These are phyloP conservation scores for Fusarium musae DNA, from an alignment of 2,329 filamentous ascomycete genomes.

Conservation along the genomic window DNA sequence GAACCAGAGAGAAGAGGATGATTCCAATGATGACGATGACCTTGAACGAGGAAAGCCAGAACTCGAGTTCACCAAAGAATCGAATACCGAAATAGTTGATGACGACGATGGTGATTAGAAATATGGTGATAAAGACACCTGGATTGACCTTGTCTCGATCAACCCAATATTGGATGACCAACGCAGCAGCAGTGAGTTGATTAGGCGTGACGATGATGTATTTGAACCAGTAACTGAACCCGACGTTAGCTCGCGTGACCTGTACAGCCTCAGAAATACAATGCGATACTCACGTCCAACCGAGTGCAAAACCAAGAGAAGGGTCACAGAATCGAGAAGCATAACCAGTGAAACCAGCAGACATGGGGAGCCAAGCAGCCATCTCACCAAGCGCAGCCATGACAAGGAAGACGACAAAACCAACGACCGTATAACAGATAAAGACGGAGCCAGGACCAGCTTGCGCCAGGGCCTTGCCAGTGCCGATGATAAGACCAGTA, in stretches of 20 bases:
- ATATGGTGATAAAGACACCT: conserved; percentile 81
- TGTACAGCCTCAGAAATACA: not conserved
- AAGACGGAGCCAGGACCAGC: conserved; percentile 73
- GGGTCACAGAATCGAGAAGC: conserved; percentile 83
- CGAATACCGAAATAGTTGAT: conserved; percentile 78
- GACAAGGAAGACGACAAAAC: conserved; percentile 80
- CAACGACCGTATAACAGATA: conserved; percentile 76
- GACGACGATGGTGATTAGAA: conserved; percentile 69
- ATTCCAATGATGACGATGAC: conserved; percentile 73
- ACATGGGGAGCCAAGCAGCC: conserved; percentile 83
- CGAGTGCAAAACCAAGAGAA: conserved; percentile 81
- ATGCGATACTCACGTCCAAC: conserved; percentile 68
- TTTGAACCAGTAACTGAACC: conserved; percentile 70
- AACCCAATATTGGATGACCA: conserved; percentile 85
- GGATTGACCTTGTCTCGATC: conserved; percentile 73
- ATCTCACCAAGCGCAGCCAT: conserved; percentile 87
- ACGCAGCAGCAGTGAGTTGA: conserved; percentile 81
- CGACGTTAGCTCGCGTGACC: conserved; percentile 14
- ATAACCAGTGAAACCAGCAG: conserved; percentile 84
- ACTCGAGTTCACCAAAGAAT: conserved; percentile 74
- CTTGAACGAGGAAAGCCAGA: conserved; percentile 74
- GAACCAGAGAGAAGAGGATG: conserved; percentile 72
- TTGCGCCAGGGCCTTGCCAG: conserved; percentile 64
- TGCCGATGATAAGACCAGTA: conserved; percentile 79
- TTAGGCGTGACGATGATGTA: conserved; percentile 90